These are phyloP conservation scores for Pestalotiopsis sp. DNA, from an alignment of 2,329 filamentous ascomycete species.

Conservation along the genomic window DNA sequence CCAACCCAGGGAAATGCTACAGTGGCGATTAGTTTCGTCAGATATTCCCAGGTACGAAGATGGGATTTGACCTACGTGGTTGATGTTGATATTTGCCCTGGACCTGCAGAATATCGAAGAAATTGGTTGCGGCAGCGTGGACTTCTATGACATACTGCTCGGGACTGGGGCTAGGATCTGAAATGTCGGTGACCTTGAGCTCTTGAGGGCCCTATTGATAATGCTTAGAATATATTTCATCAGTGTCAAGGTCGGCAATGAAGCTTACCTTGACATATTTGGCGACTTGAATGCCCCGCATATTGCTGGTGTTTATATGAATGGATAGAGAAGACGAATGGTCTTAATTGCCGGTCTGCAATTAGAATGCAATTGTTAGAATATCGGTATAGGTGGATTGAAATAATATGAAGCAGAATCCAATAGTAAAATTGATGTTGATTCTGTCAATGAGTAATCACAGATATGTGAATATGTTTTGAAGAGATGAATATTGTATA, in stretches of 20 bases:
- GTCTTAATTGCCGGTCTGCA: not conserved
- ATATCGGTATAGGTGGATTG: not conserved
- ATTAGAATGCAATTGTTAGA: too few relatives aligned
- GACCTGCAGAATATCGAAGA: slow-evolving; percentile 96
- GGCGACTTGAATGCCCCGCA: slow-evolving; percentile 75
- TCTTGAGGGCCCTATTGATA: slow-evolving; percentile 70
- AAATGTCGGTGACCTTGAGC: slow-evolving; percentile 73
- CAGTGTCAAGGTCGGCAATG: not conserved
- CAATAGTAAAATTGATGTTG: not conserved
- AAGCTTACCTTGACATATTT: slow-evolving; percentile 71
- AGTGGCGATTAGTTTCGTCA: not conserved
- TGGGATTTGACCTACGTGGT: slow-evolving; percentile 53
- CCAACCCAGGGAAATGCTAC: slow-evolving; percentile 81
- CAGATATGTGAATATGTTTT: not conserved
- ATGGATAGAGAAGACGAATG: not conserved
- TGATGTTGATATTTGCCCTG: slow-evolving; percentile 95
- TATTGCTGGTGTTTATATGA: slow-evolving; percentile 40
- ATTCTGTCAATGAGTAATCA: not conserved
- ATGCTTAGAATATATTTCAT: not conserved
- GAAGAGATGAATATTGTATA: slow-evolving; percentile 22
- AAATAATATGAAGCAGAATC: not conserved
- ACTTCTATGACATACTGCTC: slow-evolving; percentile 87
- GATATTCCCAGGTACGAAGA: not conserved
- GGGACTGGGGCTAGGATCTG: slow-evolving; percentile 71
- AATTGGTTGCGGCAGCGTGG: slow-evolving; percentile 87